Evolutionary conservation across 257 asterid species (phyloP), one percentile per base, ranked within the genome.

Genomic region (Nicotiana noctiflora): DNA sequence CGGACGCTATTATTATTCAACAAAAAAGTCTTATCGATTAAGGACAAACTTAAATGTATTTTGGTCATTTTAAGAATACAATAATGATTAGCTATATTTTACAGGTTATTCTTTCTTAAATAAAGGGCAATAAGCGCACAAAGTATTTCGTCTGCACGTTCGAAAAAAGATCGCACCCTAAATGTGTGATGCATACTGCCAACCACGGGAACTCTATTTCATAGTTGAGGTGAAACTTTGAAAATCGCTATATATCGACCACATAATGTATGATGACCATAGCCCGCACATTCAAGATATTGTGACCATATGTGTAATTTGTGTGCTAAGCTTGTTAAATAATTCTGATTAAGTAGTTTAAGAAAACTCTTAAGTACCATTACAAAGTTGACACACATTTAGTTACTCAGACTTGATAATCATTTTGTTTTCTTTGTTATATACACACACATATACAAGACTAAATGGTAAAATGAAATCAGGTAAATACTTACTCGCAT

Each of bases 121-220:
- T 37, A 37, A 37, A 37, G 3, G 0, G 11, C 10, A 37, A 0
- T 2, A 0, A 2, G 3, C 7, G 2, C 46, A 37, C 0, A 37
- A 37, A 37, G 0, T 40, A 40, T 40, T 40, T 0, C 1, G 11
- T 2, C 3, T 40, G 8, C 3, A 1, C 1, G 3, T 37, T 2
- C 10, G 2, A 0, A 0, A 6, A 37, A 37, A 6, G 9, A 1
- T 7, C 2, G 9, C 44, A 37, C 0, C 10, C 10, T 37, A 37
- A 37, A 37, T 0, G 11, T 40, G 3, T 8, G 3, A 40, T 8
- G 10, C 0, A 8, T 0, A 40, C 0, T 2, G 11, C 0, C 46
- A 1, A 37, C 11, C 49, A 0, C 1, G 0, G 1, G n/a, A 1
- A 52, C 8, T 52, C 2, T 5, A 52, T 52, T 52, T 52, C 57